Conservation (phyloP, 768 basidiomycete genomes). For the Tylopilus felleus region DNA sequence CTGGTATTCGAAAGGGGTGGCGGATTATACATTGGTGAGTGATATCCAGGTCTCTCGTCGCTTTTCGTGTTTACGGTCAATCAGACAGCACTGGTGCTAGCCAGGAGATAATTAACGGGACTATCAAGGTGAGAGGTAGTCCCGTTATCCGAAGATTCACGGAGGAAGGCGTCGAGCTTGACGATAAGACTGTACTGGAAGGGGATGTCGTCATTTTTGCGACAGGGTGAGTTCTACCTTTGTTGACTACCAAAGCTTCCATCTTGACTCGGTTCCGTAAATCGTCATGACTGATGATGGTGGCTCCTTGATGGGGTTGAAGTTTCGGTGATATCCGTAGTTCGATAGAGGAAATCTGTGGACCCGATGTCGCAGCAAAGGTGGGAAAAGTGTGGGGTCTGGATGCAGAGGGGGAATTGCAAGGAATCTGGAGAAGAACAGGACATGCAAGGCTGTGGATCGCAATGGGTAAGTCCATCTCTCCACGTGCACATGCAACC, state of each 20-base stretch:
- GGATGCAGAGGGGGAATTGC: conserved; percentile 60
- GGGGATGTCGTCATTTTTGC: conserved; percentile 34
- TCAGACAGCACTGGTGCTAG: conserved; percentile 41
- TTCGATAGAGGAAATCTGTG: conserved; percentile 43
- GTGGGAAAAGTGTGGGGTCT: conserved; percentile 63
- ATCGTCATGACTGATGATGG: background rate
- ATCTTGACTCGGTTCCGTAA: background rate
- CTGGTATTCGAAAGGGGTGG: conserved; percentile 33
- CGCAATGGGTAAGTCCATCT: conserved; percentile 18
- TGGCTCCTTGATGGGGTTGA: background rate
- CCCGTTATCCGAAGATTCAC: conserved; percentile 28
- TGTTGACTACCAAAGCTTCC: background rate
- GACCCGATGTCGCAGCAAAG: conserved; percentile 40
- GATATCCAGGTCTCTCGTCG: background rate
- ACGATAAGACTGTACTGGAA: conserved; percentile 24
- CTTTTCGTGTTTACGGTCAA: background rate
- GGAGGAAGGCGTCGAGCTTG: conserved; percentile 25
- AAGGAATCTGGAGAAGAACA: conserved; percentile 36
- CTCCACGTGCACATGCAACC: background rate
- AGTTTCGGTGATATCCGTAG: conserved; percentile 46
- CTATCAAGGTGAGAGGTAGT: conserved; percentile 49
- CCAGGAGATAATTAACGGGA: conserved; percentile 44
- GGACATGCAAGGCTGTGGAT: conserved; percentile 37
- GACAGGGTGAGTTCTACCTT: conserved; percentile 27
- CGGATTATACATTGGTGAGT: conserved; percentile 39